These are phyloP conservation scores for Miscanthus lutarioriparius DNA, from an alignment of 176 grass and related monocot species.

Conservation along the genomic window DNA sequence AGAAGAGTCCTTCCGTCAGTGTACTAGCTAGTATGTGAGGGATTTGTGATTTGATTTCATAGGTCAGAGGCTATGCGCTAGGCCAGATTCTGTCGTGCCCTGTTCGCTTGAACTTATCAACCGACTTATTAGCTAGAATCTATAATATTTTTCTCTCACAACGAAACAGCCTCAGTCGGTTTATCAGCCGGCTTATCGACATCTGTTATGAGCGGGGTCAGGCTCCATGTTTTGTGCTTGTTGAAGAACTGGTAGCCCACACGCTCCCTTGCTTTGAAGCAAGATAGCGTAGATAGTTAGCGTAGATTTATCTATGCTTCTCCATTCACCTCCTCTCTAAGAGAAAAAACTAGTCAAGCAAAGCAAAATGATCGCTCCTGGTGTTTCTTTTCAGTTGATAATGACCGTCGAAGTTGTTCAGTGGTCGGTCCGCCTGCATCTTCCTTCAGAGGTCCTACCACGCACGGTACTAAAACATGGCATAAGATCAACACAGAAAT, in stretches of 20 bases:
- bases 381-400: not conserved
- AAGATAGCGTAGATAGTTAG: not conserved
- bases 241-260: conserved; percentile 13
- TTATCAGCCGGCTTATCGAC: no score
- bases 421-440: not conserved
- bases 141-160: no score
- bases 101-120: no score
- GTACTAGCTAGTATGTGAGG: not conserved
- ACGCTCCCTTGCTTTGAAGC: conserved; percentile 26
- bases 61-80: no score
- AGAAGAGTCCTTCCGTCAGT: not conserved
- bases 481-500: not conserved
- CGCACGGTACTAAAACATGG: not conserved
- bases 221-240: conserved; percentile 1
- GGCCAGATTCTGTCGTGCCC: no score
- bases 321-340: not conserved
- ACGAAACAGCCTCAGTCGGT: no score
- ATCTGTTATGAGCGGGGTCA: not conserved
- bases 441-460: not conserved
- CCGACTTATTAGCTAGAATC: no score
- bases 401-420: not conserved
- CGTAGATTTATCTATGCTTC: not conserved
- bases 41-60: not conserved
- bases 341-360: not conserved
- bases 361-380: not conserved